Evolutionary conservation across 1,284 basidiomycete species (phyloP), one percentile per base, ranked within the genome.

Genomic region (Ceratobasidium sp.): DNA sequence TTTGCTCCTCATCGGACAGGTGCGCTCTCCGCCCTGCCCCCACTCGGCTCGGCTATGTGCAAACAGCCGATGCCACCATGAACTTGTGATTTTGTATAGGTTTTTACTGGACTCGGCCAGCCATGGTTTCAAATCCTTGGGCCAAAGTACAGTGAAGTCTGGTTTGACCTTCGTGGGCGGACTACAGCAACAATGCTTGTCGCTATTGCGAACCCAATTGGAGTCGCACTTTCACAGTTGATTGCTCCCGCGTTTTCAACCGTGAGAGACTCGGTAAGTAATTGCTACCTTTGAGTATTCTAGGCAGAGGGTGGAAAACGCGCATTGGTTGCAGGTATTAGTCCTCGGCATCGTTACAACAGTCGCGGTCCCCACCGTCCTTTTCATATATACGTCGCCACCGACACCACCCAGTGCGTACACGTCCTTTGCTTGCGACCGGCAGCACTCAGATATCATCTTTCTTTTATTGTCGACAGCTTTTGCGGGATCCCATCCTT

Each of bases 101-200:
- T 90, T 30, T 86, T 93, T 71, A 84, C 86, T 5, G 86, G 87
- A 2, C 83, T 90, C 71, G 85, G 88, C 0, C 91, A 93, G 81
- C 90, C 93, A 0, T 86, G 91, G 33, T 94, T 90, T 82, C 92
- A 93, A 83, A 88, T 94, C 27, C 84, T 94, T 4, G 88, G 87
- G 0, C 88, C 89, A 1, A 91, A 89, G 76, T 95, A 92, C 83
- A 94, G 93, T 0, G 92, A 95, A 82, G 87, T 87, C 41, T 95
- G 94, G 94, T 95, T 95, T 81, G 89, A 92, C 80, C 84, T 94
- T 59, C 87, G 88, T 77, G 89, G 91, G 23, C 87, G 93, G 62
- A 94, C 91, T 6, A 94, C 93, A 0, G 92, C 92, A 18, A 95
- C 94, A 1, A 94, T 94, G 93, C 82, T 93, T 41, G 86, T 94